Evolutionary conservation across 1,284 basidiomycete species (phyloP).

Genomic region (Quambalaria eucalypti): DNA sequence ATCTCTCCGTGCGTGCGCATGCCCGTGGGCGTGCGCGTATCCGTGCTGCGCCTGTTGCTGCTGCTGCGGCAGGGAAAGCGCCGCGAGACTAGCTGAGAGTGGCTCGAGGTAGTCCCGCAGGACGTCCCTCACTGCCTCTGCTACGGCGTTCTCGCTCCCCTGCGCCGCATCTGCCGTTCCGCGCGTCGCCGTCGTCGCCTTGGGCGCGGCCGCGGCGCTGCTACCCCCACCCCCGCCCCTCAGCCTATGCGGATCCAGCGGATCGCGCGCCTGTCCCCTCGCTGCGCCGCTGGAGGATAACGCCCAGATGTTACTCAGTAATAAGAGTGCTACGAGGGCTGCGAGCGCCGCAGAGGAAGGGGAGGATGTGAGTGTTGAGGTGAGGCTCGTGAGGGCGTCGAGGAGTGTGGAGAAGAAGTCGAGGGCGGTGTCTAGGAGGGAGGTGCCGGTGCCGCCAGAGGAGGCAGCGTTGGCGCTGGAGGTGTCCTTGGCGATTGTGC

Average conservation of each 20-base stretch:
- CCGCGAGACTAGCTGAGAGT: too few species aligned
- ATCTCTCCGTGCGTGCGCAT: too few species aligned
- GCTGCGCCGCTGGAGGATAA: conserved; percentile 6
- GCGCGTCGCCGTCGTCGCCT: background rate
- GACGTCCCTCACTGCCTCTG: conserved; percentile 8
- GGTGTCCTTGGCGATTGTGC: too few species aligned
- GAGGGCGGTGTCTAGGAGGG: conserved; percentile 13
- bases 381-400: conserved; percentile 13
- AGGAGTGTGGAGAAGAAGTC: conserved; percentile 20
- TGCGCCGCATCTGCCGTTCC: conserved; percentile 1
- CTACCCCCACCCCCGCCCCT: background rate
- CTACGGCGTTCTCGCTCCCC: conserved; percentile 2
- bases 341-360: conserved; percentile 27
- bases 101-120: conserved; percentile 7
- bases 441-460: conserved; percentile 2
- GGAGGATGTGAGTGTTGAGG: background rate
- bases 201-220: background rate
- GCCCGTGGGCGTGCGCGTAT: too few species aligned
- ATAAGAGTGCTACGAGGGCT: conserved; percentile 37
- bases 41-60: too few species aligned
- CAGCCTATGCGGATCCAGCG: conserved; percentile 7
- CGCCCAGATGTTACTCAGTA: conserved; percentile 48
- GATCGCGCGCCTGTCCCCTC: background rate
- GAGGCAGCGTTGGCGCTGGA: background rate
- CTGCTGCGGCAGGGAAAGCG: too few species aligned